Evolutionary conservation across 441 rosid species (phyloP), one percentile per base, ranked within the genome.

Genomic region (Melastoma candidum): DNA sequence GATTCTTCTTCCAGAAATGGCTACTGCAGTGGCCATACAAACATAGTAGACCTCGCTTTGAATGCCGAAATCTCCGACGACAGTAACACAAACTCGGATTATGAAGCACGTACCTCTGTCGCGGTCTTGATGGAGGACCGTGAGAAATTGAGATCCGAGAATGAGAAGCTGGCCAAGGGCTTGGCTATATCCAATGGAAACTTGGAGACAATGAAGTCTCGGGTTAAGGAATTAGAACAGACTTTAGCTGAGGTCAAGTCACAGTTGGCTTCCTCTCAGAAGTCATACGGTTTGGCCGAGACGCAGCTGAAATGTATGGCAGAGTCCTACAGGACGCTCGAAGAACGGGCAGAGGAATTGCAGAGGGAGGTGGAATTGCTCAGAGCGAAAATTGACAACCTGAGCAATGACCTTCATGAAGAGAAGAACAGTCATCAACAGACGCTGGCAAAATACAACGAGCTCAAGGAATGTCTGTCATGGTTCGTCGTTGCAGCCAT

Each of bases 231-330:
- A 77, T 83, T 96, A 11, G 93, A 85, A 72, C 84, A 76, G 68
- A 75, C 73, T 63, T 79, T 90, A 2, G 79, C 79, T 17, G 84
- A 81, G 71, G 81, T 65, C 14, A 84, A 79, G 68, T 81, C 83
- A 27, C 86, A 85, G 36, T 59, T 87, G 67, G 74, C 74, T 61
- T 74, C 80, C 53, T 79, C 85, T 49, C 75, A 67, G 48, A 90
- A 60, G 64, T 78, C 85, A 14, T 83, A 78, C 66, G 74, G 85
- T 71, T 80, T 87, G 80, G 81, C 88, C 9, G 95, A 87, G 71
- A 90, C 87, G 7, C 98, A 90, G 68, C 85, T 87, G 55, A 90
- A 90, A 72, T 90, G 98, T 63, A 85, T 90, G 98, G 85, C 78
- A 59, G 96, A 83, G 77, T 90, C 98, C 3, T 90, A 90, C 54